Evolutionary conservation across 345 rosid genomes (phyloP), one percentile per base, ranked within the genome.

Genomic region (Isatis tinctoria): DNA sequence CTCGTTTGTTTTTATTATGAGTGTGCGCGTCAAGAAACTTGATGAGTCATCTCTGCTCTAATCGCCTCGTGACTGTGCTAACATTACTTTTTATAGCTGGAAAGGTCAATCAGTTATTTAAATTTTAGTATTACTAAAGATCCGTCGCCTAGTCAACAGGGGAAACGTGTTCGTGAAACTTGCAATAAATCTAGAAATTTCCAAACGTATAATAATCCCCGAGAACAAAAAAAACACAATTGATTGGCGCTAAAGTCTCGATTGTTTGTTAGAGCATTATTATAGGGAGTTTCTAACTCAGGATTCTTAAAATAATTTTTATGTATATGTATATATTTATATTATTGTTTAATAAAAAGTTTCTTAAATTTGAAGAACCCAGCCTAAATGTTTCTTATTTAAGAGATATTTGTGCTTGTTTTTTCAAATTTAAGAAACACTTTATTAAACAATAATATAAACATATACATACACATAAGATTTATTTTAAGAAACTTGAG

Each of bases 141-240:
- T 57, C 43, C 33, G 24, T 57, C 53, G 5, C 39, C 33, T 72
- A 28, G 52, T 52, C 44, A 62, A 30, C 52, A 51, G n/a, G 40
- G 16, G 70, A 52, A 63, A 72, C 76, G 69, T 62, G 70, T 72
- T 72, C 54, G 1, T 43, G 54, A 39, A 62, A 72, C 36, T 13
- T 36, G 30, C 12, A 37, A 17, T 37, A 36, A 16, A 20, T 16
- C 65, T 4, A 58, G 8, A 56, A 32, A 33, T 52, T 54, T 39
- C 12, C 41, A 18, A 56, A 41, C 32, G 41, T 28, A 18, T 33
- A 12, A 56, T 56, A 22, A 37, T 39, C 41, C 24, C 1, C 6
- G 12, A 4, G 10, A 20, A 2, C 7, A n/a, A n/a, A n/a, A n/a
- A 39, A 22, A 22, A 17, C 9, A 11, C 13, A 49, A 10, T 6